Base-by-base conservation (phyloP, 2,329 filamentous ascomycete genomes). In the Fusarium sp. region DNA sequence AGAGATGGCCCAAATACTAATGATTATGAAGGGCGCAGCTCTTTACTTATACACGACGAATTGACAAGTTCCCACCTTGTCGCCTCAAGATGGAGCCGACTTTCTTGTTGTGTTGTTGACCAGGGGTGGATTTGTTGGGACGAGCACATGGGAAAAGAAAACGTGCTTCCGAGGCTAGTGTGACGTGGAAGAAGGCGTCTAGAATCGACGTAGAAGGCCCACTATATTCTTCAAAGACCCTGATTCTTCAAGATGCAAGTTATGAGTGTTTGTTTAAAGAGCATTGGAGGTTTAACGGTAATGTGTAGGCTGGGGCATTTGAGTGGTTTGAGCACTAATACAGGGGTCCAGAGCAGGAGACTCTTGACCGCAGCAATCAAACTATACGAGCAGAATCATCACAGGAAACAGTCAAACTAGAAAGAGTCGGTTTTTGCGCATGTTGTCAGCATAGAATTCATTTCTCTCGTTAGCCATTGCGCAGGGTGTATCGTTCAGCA, bases 111-210 rank as follows among this genome's bases (percentile, higher is more conserved):
- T 67, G 62, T 74, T 66, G 69, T 66, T 77, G 74, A 59, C 72
- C 41, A 67, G 66, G 68, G 18, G 8, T 72, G 57, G 62, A 72
- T 80, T 80, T 80, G 79, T 80, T 80, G 79, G 79, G 79, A 79
- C 77, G 68, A 68, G 70, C 79, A 80, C 78, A 80, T 80, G 79
- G 61, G 74, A 78, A 76, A 67, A 52, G 48, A 52, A 52, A 52
- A 66, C 41, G 64, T 63, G 63, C 71, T 74, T 72, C 77, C 77
- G 77, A 80, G 79, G 77, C 73, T 76, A 72, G 41, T 58, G 20
- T 16, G 20, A 18, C 45, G 56, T 14, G 14, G 32, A 64, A 57
- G 68, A 70, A 69, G 25, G 62, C 25, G 39, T 69, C 60, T 69
- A 68, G 67, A 76, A 74, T 57, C 30, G 43, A 25, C 16, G 34